Percentiles rank a stretch among this genome's conserved stretches.
Evolutionary conservation across 495 filamentous ascomycete species (phyloP).

Genomic region (Aspergillus asperescens): DNA sequence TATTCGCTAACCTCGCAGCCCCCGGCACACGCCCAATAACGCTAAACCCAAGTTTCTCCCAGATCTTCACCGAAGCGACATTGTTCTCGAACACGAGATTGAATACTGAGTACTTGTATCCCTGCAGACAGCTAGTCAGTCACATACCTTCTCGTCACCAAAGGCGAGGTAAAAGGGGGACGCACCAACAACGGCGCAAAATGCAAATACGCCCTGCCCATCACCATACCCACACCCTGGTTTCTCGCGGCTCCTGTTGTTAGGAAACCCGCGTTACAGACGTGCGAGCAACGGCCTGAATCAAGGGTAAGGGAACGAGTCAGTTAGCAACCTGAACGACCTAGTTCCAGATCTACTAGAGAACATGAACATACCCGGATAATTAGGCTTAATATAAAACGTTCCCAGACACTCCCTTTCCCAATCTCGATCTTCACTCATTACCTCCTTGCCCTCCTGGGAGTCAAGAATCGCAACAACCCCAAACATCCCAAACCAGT

Average conservation of each 20-base stretch:
- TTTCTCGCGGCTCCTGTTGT: slow-evolving; percentile 81
- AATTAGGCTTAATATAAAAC: slow-evolving; percentile 98
- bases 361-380: slow-evolving; percentile 61
- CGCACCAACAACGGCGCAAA: slow-evolving; percentile 84
- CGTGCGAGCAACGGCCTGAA: slow-evolving; percentile 55
- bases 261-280: slow-evolving; percentile 92
- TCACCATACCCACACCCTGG: slow-evolving; percentile 77
- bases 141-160: no score
- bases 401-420: slow-evolving; percentile 78
- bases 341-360: neutral
- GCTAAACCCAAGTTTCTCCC: slow-evolving; percentile 93
- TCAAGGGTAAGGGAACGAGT: no score
- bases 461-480: slow-evolving; percentile 64
- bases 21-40: slow-evolving; percentile 75
- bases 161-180: no score
- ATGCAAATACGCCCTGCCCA: slow-evolving; percentile 89
- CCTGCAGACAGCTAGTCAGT: no score
- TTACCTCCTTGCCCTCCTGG: slow-evolving; percentile 41
- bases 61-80: slow-evolving; percentile 86
- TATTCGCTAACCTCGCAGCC: slow-evolving; percentile 38
- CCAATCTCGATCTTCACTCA: slow-evolving; percentile 64
- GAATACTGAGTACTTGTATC: slow-evolving; percentile 96
- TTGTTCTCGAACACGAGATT: slow-evolving; percentile 99
- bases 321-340: no score
- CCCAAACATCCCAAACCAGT: slow-evolving; percentile 72